phyloP scores from a whole-genome alignment of 441 rosid genomes.

The Gossypium armourianum region DNA sequence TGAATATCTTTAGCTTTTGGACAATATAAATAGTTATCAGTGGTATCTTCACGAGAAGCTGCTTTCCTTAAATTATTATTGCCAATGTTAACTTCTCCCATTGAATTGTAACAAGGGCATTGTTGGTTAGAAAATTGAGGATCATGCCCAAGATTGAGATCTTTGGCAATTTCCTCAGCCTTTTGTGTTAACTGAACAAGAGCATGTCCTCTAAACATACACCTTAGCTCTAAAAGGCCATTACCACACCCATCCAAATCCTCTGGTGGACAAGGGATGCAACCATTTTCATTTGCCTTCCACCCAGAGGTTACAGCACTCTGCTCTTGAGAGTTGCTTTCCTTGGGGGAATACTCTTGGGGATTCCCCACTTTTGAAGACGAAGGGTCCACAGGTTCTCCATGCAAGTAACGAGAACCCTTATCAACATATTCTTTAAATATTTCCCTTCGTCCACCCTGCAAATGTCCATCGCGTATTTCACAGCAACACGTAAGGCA shows the following conservation, averaged over 20 bases:
- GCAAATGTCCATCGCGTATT: slow-evolving; percentile 46
- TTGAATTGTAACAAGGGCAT: slow-evolving; percentile 39
- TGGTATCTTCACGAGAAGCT: slow-evolving; percentile 46
- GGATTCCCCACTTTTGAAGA: not conserved
- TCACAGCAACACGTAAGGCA: slow-evolving; percentile 72
- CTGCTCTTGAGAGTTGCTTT: slow-evolving; percentile 11
- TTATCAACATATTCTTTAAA: slow-evolving; percentile 24
- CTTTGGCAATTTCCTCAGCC: slow-evolving; percentile 35
- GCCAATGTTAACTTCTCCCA: slow-evolving; percentile 23
- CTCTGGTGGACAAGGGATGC: slow-evolving; percentile 39
- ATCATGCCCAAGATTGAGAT: slow-evolving; percentile 12
- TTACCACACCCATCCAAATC: slow-evolving; percentile 41
- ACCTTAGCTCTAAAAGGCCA: slow-evolving; percentile 33
- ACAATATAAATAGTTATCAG: slow-evolving; percentile 54
- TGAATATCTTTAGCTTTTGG: slow-evolving; percentile 41
- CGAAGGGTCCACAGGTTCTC: not conserved
- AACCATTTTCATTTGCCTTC: slow-evolving; percentile 50
- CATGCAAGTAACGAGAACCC: slow-evolving; percentile 49
- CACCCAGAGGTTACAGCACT: slow-evolving; percentile 25
- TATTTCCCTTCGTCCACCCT: slow-evolving; percentile 31
- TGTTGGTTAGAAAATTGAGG: slow-evolving; percentile 17
- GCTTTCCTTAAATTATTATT: slow-evolving; percentile 39
- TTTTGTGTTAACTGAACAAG: slow-evolving; percentile 39
- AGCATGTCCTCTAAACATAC: slow-evolving; percentile 33
- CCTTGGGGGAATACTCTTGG: not conserved